Conservation (phyloP, 1,284 basidiomycete species). For the Coriolopsis trogii region DNA sequence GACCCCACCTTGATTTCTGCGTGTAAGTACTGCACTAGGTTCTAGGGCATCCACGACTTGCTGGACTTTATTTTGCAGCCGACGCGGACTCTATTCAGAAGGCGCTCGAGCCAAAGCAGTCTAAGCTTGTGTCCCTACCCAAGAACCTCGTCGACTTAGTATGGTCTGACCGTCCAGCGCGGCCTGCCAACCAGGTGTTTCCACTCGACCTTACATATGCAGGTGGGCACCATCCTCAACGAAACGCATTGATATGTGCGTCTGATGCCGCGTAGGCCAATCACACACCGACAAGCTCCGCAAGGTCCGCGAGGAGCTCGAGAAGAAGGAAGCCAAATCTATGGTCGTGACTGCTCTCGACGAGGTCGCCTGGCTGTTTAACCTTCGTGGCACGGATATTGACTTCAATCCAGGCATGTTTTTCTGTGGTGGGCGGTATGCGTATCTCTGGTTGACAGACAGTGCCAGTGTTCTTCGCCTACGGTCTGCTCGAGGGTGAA, state of each 20-base stretch:
- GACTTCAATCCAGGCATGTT: slow-evolving; percentile 81
- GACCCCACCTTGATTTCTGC: slow-evolving; percentile 80
- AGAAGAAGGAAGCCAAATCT: slow-evolving; percentile 66
- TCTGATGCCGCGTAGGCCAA: slow-evolving; percentile 52
- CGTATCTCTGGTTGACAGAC: background rate
- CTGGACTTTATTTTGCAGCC: slow-evolving; percentile 38
- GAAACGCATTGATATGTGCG: background rate
- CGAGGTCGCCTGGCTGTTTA: slow-evolving; percentile 94
- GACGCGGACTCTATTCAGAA: slow-evolving; percentile 63
- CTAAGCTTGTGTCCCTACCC: slow-evolving; percentile 63
- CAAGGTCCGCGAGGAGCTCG: slow-evolving; percentile 66
- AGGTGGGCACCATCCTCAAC: slow-evolving; percentile 38
- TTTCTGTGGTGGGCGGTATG: background rate
- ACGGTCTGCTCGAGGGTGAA: slow-evolving; percentile 78
- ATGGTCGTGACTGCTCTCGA: slow-evolving; percentile 84
- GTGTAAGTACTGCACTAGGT: slow-evolving; percentile 49
- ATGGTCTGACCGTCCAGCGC: slow-evolving; percentile 76
- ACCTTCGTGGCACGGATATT: slow-evolving; percentile 92
- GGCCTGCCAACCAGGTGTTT: slow-evolving; percentile 74
- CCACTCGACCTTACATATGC: slow-evolving; percentile 74
- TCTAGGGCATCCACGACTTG: slow-evolving; percentile 5
- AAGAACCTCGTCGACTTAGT: slow-evolving; percentile 84
- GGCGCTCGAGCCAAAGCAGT: slow-evolving; percentile 52
- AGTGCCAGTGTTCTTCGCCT: slow-evolving; percentile 86
- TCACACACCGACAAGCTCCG: slow-evolving; percentile 68